Evolutionary conservation across 176 grass and related monocot genomes (phyloP).

Genomic region (Oryza longistaminata): DNA sequence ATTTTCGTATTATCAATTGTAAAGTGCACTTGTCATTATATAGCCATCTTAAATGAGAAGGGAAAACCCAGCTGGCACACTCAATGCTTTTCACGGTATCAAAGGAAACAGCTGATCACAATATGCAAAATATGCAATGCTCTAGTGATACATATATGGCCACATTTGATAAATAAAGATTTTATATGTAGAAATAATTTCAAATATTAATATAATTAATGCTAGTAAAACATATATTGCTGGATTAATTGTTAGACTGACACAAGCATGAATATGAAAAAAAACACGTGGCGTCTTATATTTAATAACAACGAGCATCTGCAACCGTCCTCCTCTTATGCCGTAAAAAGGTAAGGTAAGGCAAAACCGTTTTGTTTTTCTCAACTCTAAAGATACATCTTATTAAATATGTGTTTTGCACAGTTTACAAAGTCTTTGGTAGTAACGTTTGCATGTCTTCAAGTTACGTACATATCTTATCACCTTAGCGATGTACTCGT

Average conservation of each 20-base stretch:
- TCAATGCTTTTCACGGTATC: background rate
- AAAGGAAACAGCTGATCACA: background rate
- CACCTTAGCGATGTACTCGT: background rate
- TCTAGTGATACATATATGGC: background rate
- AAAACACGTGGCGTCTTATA: background rate
- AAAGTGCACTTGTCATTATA: background rate
- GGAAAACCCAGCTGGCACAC: no score
- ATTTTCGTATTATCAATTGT: background rate
- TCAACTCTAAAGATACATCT: background rate
- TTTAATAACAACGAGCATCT: background rate
- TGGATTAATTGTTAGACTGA: background rate
- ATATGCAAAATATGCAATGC: background rate
- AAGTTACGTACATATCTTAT: background rate
- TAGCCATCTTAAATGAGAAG: background rate
- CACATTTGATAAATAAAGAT: no score
- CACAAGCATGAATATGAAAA: background rate
- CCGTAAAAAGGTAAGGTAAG: background rate
- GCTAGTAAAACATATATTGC: background rate
- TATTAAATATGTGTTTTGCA: background rate
- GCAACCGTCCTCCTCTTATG: background rate
- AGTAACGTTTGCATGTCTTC: background rate
- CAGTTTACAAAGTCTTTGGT: background rate
- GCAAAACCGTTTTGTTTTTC: background rate
- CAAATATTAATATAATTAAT: background rate
- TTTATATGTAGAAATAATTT: background rate